Conservation (phyloP, 2,329 filamentous ascomycete genomes). For the Colletotrichum eleusines region DNA sequence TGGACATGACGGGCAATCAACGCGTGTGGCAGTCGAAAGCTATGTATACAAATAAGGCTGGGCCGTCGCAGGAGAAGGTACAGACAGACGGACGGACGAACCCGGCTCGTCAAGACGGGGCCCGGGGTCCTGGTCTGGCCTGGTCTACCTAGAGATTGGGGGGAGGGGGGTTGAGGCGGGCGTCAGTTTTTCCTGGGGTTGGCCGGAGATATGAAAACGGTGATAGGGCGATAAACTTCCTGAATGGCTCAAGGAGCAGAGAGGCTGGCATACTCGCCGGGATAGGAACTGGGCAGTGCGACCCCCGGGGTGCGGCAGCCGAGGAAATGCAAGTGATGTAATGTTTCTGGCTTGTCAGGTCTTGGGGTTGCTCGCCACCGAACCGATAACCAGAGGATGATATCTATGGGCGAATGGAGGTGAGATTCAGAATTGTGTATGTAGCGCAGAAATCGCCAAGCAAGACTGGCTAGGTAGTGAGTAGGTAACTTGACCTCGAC, state of each 20-base stretch:
- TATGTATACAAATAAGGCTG: conserved; percentile 46
- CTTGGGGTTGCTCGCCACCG: conserved; percentile 35
- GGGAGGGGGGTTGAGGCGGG: conserved; percentile 26
- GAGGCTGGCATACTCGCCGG: conserved; percentile 30
- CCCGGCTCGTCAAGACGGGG: conserved; percentile 43
- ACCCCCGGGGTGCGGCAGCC: conserved; percentile 33
- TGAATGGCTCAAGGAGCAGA: conserved; percentile 16
- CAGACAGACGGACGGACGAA: conserved; percentile 37
- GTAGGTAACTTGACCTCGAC: conserved; percentile 18
- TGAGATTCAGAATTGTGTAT: conserved; percentile 24
- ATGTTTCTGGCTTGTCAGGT: conserved; percentile 32
- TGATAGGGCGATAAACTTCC: conserved; percentile 38
- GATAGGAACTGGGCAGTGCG: conserved; percentile 25
- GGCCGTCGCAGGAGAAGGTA: conserved; percentile 46
- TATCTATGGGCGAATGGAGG: conserved; percentile 18
- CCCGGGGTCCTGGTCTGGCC: conserved; percentile 30
- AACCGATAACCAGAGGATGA: conserved; percentile 11
- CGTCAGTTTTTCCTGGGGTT: conserved; percentile 30
- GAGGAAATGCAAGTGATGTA: conserved; percentile 38
- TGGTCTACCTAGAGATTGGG: conserved; percentile 23
- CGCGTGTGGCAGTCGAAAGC: conserved; percentile 38
- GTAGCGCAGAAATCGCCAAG: conserved; percentile 32
- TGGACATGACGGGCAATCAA: conserved; percentile 62
- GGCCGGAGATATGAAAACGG: conserved; percentile 32
- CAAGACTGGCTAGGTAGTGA: conserved; percentile 24